Evolutionary conservation across 305 asterid species (phyloP).

Genomic region (Coffea humblotiana): DNA sequence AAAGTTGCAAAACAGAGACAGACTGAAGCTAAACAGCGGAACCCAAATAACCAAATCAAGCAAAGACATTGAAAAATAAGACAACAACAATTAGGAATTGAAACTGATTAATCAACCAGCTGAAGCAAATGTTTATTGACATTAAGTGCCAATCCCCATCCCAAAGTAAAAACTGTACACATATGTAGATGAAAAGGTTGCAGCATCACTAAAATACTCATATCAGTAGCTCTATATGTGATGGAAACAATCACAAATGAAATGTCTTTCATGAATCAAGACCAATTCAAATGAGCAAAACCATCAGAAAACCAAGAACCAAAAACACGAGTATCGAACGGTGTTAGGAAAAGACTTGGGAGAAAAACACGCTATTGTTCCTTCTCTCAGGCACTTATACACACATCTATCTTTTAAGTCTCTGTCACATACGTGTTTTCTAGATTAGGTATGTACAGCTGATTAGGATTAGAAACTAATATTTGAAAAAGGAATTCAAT

Average conservation of each 20-base stretch:
- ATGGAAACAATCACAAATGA: conserved; percentile 13
- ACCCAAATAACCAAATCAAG: conserved; percentile 25
- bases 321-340: too few relatives aligned
- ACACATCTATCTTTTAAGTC: too few relatives aligned
- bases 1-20: too few relatives aligned
- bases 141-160: conserved; percentile 31
- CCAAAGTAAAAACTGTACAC: conserved; percentile 1
- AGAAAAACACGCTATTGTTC: too few relatives aligned
- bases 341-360: too few relatives aligned
- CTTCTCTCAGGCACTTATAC: too few relatives aligned
- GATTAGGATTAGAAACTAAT: too few relatives aligned
- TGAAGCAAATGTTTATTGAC: conserved; percentile 30
- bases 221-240: conserved; percentile 16
- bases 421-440: too few relatives aligned
- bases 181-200: background rate
- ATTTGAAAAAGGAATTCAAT: too few relatives aligned
- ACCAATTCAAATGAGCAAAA: conserved; percentile 1
- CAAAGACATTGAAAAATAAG: conserved; percentile 19
- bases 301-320: too few relatives aligned
- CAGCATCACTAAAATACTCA: conserved; percentile 10
- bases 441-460: too few relatives aligned
- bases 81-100: conserved; percentile 15
- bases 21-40: background rate
- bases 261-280: conserved; percentile 25
- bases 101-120: conserved; percentile 36